These are phyloP conservation scores for Bryoglossum gracile DNA, from an alignment of 495 filamentous ascomycete genomes.

Conservation along the genomic window DNA sequence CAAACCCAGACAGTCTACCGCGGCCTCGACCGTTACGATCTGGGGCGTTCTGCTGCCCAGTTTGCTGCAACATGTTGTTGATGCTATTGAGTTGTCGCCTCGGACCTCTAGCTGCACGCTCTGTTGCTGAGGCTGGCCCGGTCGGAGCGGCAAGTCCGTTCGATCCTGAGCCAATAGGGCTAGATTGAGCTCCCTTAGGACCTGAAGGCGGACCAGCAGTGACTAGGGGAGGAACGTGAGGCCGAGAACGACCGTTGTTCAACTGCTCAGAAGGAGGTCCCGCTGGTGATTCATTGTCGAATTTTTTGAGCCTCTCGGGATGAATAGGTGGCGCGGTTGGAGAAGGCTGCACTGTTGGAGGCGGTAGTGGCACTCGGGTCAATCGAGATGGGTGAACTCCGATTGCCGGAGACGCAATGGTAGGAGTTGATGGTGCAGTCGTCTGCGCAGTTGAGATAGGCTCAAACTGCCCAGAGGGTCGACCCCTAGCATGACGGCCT, in stretches of 20 bases:
- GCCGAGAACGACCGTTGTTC: conserved; percentile 22
- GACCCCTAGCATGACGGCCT: conserved; percentile 16
- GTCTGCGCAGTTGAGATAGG: not conserved
- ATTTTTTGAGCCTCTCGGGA: conserved; percentile 25
- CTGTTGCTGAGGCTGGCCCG: conserved; percentile 37
- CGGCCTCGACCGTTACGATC: conserved; percentile 26
- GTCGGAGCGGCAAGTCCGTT: conserved; percentile 38
- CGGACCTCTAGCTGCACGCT: conserved; percentile 36
- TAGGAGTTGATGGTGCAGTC: conserved; percentile 25
- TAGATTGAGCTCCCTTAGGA: conserved; percentile 22
- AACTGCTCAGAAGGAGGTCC: conserved; percentile 15
- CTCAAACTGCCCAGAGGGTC: conserved; percentile 21
- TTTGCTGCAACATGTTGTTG: conserved; percentile 43
- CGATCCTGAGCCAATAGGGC: conserved; percentile 19
- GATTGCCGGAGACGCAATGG: conserved; percentile 23
- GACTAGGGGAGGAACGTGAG: conserved; percentile 27
- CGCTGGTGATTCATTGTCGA: conserved; percentile 7
- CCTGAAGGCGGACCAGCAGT: conserved; percentile 32
- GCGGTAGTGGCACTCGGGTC: conserved; percentile 25
- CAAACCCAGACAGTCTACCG: conserved; percentile 32
- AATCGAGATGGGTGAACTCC: conserved; percentile 47
- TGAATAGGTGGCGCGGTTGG: conserved; percentile 24
- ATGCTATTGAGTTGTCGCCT: conserved; percentile 43
- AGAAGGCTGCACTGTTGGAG: conserved; percentile 13
- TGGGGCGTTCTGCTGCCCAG: conserved; percentile 27